Base-by-base conservation (phyloP, 345 rosid genomes). In the Odontarrhena argentea region DNA sequence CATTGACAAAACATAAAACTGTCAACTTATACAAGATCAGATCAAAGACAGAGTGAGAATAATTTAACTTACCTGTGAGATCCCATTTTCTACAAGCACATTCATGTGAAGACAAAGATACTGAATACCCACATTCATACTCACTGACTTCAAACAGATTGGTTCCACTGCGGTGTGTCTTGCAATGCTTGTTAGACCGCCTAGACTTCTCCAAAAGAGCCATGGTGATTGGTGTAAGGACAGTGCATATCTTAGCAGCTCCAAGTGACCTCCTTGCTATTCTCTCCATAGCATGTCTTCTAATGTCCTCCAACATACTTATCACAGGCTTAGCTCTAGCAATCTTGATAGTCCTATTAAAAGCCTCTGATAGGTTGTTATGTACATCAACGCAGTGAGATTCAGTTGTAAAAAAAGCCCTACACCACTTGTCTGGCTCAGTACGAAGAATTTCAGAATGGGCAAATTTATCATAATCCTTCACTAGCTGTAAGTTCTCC, bases 61-160 rank as follows among this genome's bases (percentile, higher is more conserved):
- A 18, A 18, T 18, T 18, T 18, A 18, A 44, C 12, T 1, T 12
- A 41, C 37, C 37, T 10, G 49, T 59, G 0, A 59, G 24, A 12
- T 41, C 63, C 24, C n/a, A 59, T n/a, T 8, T 8, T 1, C 24
- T 4, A 26, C 49, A 59, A 0, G 63, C 63, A 13, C 63, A 58
- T 3, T 42, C 18, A 0, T 26, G 22, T 3, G 36, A 4, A 0
- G 36, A 0, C 4, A 58, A 0, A 2, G 41, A 8, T 0, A 41
- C 12, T 3, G 12, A 25, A 3, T 59, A 59, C 0, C 64, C n/a
- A 5, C 0, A 2, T 0, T 12, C 50, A 26, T 6, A 59, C 8
- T 59, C 38, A 1, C 0, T 7, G 5, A 59, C 24, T 7, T 59
- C 64, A 43, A 24, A 42, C 24, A 59, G n/a, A 3, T 2, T 28